Evolutionary conservation across 768 basidiomycete genomes (phyloP).

Genomic region (Lanmaoa pseudosensibilis): DNA sequence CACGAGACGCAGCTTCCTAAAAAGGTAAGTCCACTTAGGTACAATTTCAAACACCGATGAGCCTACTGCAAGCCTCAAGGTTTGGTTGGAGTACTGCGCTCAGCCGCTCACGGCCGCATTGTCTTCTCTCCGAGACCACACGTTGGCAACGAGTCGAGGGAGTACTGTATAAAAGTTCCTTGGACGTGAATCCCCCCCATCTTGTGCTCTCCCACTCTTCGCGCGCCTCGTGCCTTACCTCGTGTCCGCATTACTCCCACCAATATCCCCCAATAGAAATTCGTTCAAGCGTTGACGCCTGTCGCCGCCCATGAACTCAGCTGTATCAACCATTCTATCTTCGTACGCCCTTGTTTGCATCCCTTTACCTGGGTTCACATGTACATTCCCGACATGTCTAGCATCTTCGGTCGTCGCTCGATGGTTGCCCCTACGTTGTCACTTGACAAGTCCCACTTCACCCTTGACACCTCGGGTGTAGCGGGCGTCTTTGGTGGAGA

Average conservation of each 20-base stretch:
- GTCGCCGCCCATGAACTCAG: neutral
- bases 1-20: too few species aligned
- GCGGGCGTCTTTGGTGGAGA: constrained; percentile 41
- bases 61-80: too few species aligned
- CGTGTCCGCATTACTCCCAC: neutral
- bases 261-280: constrained; percentile 7
- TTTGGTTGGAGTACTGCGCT: too few species aligned
- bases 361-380: constrained; percentile 16
- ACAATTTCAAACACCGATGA: too few species aligned
- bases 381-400: constrained; percentile 21
- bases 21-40: too few species aligned
- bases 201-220: neutral
- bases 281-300: neutral
- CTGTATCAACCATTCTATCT: neutral
- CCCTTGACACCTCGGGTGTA: constrained; percentile 34
- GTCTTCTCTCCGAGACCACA: too few species aligned
- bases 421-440: constrained; percentile 11
- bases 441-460: constrained; percentile 23
- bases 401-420: constrained; percentile 15
- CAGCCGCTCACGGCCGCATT: too few species aligned
- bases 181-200: neutral
- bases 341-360: constrained; percentile 7
- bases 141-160: too few species aligned
- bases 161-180: neutral
- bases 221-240: neutral